phyloP scores from a whole-genome alignment of 176 grass and related monocot species.

The Chloris gayana region DNA sequence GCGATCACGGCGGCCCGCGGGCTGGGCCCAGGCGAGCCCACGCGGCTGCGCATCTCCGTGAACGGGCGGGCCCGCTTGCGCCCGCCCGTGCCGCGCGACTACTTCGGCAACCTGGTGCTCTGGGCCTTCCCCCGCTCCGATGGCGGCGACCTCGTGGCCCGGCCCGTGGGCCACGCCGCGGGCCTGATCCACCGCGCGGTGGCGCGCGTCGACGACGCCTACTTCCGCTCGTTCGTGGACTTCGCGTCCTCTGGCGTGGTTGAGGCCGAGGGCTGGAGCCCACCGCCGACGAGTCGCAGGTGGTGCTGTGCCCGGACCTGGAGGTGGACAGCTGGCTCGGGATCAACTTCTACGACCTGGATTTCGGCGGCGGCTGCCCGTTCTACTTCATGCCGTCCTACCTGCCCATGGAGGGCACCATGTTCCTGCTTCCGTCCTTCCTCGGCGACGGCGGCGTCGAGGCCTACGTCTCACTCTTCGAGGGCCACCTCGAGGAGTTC shows the following conservation, averaged over 20 bases:
- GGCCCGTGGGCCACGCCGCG: neutral
- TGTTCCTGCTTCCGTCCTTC: neutral
- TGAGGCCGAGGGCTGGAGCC: neutral
- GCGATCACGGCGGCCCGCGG: neutral
- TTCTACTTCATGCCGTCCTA: slow-evolving; percentile 5
- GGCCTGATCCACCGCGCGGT: slow-evolving; percentile 36
- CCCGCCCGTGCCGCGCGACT: slow-evolving; percentile 1
- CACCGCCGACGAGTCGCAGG: slow-evolving; percentile 9
- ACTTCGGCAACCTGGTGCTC: neutral
- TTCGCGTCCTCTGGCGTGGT: slow-evolving; percentile 16
- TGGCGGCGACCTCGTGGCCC: slow-evolving; percentile 21
- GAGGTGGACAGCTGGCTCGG: slow-evolving; percentile 43
- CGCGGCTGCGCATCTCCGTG: neutral
- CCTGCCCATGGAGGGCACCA: neutral
- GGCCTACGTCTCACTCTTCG: neutral
- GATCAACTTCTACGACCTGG: slow-evolving; percentile 33
- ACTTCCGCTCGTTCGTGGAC: slow-evolving; percentile 42
- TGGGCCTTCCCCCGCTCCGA: neutral
- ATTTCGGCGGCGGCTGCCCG: slow-evolving; percentile 33
- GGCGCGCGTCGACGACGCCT: slow-evolving; percentile 18
- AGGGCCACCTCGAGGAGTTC: neutral
- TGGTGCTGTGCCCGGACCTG: slow-evolving; percentile 30
- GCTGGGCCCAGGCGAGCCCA: neutral
- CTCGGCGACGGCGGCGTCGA: slow-evolving; percentile 2
- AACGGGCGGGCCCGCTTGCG: neutral